Evolutionary conservation across 805 yeast genomes (phyloP).

Genomic region (Candida piceae): DNA sequence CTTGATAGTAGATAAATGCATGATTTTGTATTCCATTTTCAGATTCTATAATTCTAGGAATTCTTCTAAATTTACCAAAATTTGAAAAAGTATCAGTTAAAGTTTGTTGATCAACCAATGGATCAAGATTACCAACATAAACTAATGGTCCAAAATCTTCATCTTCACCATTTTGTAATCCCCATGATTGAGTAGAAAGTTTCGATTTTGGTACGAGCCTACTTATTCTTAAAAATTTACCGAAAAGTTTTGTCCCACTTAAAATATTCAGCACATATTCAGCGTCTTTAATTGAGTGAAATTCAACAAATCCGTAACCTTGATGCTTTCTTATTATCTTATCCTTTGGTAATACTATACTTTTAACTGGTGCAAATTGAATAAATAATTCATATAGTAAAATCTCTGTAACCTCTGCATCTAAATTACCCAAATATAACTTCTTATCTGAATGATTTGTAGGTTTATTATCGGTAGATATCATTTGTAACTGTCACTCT

Average conservation of each 20-base stretch:
- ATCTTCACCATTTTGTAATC: constrained; percentile 4
- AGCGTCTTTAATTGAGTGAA: constrained; percentile 53
- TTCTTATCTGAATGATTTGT: constrained; percentile 52
- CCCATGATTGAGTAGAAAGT: no score
- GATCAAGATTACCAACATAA: constrained; percentile 58
- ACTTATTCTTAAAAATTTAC: no score
- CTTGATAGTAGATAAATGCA: constrained; percentile 62
- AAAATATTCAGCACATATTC: constrained; percentile 62
- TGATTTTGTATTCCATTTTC: constrained; percentile 53
- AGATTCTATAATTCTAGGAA: constrained; percentile 44
- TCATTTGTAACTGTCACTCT: no score
- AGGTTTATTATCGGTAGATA: no score
- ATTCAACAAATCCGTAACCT: constrained; percentile 87
- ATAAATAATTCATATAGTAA: constrained; percentile 75
- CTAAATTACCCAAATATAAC: constrained; percentile 78
- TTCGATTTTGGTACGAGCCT: no score
- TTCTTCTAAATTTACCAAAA: constrained; percentile 57
- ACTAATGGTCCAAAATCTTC: constrained; percentile 44
- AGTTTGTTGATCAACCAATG: constrained; percentile 55
- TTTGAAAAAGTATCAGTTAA: constrained; percentile 54
- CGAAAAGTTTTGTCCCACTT: constrained; percentile 57
- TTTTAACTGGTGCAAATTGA: constrained; percentile 76
- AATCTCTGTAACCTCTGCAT: constrained; percentile 64
- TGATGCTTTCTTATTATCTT: constrained; percentile 64
- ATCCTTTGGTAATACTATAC: constrained; percentile 75